phyloP scores from a whole-genome alignment of 108 stramenopile species.

The Chaetoceros muelleri region DNA sequence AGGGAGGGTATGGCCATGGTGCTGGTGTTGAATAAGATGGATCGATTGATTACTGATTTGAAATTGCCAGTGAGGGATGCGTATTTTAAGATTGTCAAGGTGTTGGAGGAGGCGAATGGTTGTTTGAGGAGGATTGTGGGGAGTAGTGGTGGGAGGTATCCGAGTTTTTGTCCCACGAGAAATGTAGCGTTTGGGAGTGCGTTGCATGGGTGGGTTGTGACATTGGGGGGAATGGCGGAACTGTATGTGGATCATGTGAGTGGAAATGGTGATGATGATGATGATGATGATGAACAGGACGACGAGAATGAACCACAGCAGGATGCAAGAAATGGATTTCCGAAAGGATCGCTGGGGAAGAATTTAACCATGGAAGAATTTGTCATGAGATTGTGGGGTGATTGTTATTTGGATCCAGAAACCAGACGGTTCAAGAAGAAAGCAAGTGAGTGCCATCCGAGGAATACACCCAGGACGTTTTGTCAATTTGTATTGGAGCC shows the following conservation, averaged over 20 bases:
- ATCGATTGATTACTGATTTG: conserved; percentile 92
- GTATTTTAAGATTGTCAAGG: conserved; percentile 87
- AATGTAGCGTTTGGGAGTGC: conserved; percentile 90
- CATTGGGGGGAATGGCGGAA: conserved; percentile 78
- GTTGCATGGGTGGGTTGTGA: conserved; percentile 85
- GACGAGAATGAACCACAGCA: conserved; percentile 7
- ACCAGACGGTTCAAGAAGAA: conserved; percentile 45
- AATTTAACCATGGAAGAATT: conserved; percentile 69
- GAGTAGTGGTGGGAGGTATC: conserved; percentile 58
- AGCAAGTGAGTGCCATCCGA: conserved; percentile 28
- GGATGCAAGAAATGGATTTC: conserved; percentile 13
- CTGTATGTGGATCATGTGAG: conserved; percentile 66
- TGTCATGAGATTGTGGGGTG: conserved; percentile 87
- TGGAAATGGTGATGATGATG: conserved; percentile 20
- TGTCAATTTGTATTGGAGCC: conserved; percentile 90
- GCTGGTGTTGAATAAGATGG: conserved; percentile 88
- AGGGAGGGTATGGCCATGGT: conserved; percentile 69
- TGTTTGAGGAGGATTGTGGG: conserved; percentile 22
- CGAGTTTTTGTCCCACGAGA: conserved; percentile 52
- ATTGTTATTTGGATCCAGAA: conserved; percentile 70
- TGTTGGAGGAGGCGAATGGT: conserved; percentile 84
- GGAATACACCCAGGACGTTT: conserved; percentile 65
- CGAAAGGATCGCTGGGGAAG: conserved; percentile 32
- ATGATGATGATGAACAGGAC: conserved; percentile 8
- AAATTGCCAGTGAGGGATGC: conserved; percentile 93